These are phyloP conservation scores for Anisogramma anomala DNA, from an alignment of 2,329 filamentous ascomycete species.

Conservation along the genomic window DNA sequence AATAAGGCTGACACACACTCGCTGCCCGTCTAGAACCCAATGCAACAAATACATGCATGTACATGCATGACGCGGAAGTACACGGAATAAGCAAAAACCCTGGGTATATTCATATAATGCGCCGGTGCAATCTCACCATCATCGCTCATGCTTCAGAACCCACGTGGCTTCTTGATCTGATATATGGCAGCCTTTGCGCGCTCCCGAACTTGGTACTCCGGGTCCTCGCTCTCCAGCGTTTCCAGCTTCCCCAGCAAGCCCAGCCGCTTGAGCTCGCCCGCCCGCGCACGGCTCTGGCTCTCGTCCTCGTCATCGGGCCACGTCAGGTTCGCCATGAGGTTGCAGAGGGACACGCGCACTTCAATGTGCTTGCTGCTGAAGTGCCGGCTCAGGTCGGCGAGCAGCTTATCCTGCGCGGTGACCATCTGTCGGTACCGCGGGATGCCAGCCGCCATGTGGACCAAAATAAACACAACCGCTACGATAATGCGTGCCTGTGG, in stretches of 20 bases:
- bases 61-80: background rate
- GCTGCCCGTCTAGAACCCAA: too few relatives aligned
- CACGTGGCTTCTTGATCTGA: conserved; percentile 46
- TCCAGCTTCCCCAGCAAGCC: conserved; percentile 60
- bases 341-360: conserved; percentile 68
- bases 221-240: conserved; percentile 50
- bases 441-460: conserved; percentile 76
- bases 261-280: conserved; percentile 54
- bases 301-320: conserved; percentile 68
- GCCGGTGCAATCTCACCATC: background rate
- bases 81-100: background rate
- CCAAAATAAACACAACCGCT: conserved; percentile 68
- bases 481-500: conserved; percentile 60
- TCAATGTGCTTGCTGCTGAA: conserved; percentile 61
- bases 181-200: conserved; percentile 68
- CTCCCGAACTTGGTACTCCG: conserved; percentile 72
- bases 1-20: too few relatives aligned
- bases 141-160: background rate
- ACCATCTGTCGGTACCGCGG: conserved; percentile 68
- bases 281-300: conserved; percentile 53
- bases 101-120: background rate
- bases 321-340: conserved; percentile 75
- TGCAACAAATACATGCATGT: too few relatives aligned
- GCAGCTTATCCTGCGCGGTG: conserved; percentile 62
- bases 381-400: conserved; percentile 61